Evolutionary conservation across 2,329 filamentous ascomycete genomes (phyloP).

Genomic region (Leptographium radiaticola): DNA sequence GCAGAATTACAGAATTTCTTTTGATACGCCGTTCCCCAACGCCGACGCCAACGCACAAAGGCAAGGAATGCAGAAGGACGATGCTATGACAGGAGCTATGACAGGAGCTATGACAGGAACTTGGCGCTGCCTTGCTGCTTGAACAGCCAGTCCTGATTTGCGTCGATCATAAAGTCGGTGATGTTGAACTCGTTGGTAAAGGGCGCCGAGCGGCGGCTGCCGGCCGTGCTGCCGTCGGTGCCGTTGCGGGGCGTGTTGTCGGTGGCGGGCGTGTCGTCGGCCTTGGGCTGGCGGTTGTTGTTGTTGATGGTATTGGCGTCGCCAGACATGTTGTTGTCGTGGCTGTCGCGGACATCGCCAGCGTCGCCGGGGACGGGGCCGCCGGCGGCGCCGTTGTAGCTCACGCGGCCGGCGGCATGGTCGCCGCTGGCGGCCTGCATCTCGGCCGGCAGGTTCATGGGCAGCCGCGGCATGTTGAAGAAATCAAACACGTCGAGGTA

Average conservation of each 20-base stretch:
- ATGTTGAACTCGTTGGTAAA: constrained; percentile 58
- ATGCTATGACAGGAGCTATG: background rate
- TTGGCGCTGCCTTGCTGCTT: constrained; percentile 30
- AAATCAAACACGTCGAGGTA: constrained; percentile 91
- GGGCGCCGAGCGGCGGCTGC: constrained; percentile 9
- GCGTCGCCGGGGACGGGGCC: constrained; percentile 29
- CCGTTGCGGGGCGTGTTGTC: background rate
- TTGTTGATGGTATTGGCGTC: background rate
- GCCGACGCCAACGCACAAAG: background rate
- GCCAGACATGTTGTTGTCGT: constrained; percentile 20
- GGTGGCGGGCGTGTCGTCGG: constrained; percentile 20
- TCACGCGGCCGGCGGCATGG: constrained; percentile 21
- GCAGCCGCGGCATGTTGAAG: constrained; percentile 76
- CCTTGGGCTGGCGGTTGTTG: constrained; percentile 2
- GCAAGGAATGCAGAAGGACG: background rate
- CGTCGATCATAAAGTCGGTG: constrained; percentile 65
- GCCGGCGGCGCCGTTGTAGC: constrained; percentile 2
- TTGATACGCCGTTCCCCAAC: background rate
- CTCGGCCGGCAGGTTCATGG: constrained; percentile 25
- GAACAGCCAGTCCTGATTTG: constrained; percentile 62
- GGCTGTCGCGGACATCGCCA: background rate
- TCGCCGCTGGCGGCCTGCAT: constrained; percentile 3
- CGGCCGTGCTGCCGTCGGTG: background rate
- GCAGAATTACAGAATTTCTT: too few species aligned
- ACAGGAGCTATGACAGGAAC: constrained; percentile 13